These are phyloP conservation scores for Podila epicladia DNA, from an alignment of 192 early-diverging fungal genomes.

Conservation along the genomic window DNA sequence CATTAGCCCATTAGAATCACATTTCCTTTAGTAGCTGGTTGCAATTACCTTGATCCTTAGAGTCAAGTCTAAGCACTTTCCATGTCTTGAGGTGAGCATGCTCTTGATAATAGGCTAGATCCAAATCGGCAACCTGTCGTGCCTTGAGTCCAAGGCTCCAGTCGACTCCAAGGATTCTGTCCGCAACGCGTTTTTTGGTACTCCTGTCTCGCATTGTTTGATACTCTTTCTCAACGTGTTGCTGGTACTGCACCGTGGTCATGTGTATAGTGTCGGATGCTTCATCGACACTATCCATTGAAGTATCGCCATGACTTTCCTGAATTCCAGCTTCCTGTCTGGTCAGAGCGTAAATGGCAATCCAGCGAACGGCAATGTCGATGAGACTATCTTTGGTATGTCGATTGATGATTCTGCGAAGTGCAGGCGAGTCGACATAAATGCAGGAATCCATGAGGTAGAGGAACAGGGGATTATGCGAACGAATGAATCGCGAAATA, in stretches of 20 bases:
- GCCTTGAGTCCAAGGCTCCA: slow-evolving; percentile 43
- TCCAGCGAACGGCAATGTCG: slow-evolving; percentile 39
- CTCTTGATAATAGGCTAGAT: slow-evolving; percentile 44
- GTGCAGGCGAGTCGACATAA: slow-evolving; percentile 29
- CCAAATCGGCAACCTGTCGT: slow-evolving; percentile 52
- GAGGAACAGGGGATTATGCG: too few species aligned
- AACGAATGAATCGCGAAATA: not conserved
- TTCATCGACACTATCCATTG: slow-evolving; percentile 11
- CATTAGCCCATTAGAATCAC: not conserved
- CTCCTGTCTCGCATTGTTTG: slow-evolving; percentile 14
- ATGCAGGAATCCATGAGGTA: slow-evolving; percentile 8
- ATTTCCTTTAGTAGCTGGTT: not conserved
- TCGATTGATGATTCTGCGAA: slow-evolving; percentile 46
- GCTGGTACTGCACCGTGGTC: slow-evolving; percentile 6
- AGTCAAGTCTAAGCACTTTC: slow-evolving; percentile 42
- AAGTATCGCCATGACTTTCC: slow-evolving; percentile 12
- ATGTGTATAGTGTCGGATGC: not conserved
- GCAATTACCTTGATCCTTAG: slow-evolving; percentile 14
- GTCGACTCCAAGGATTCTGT: slow-evolving; percentile 24
- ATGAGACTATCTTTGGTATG: slow-evolving; percentile 54
- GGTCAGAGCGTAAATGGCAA: slow-evolving; percentile 20
- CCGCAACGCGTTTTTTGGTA: slow-evolving; percentile 21
- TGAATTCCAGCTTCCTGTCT: slow-evolving; percentile 12
- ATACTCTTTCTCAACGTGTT: slow-evolving; percentile 15
- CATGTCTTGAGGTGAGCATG: slow-evolving; percentile 46